Base-by-base conservation (phyloP, 1,284 basidiomycete species). In the Leccinum griseonigrum region DNA sequence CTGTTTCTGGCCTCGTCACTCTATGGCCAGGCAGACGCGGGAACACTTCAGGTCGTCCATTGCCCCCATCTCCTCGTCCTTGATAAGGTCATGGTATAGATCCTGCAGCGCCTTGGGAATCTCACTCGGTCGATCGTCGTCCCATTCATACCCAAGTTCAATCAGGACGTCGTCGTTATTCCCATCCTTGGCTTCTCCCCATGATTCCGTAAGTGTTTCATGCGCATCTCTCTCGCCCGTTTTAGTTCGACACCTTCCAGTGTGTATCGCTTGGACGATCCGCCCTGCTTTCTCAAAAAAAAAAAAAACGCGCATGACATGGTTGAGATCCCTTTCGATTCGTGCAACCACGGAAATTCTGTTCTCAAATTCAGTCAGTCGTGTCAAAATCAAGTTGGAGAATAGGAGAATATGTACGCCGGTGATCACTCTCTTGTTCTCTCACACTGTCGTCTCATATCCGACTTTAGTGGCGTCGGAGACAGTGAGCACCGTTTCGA, bases 301-400 rank as follows among this genome's bases (percentile, higher is more conserved):
- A 26, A 60, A 10, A 65, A 67, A 48, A 70, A 66, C 1, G 63
- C 69, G 1, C 52, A 63, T 9, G 70, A 74, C 14, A 71, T 72
- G 71, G 32, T 72, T 2, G 71, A 74, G 52, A 61, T 64, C 1
- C 71, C 71, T 9, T 75, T 75, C 64, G 48, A 3, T 70, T 63
- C 31, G 70, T 72, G 11, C 55, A 70, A 53, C 48, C 31, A 72
- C 64, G 6, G 71, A 67, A 4, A 29, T 59, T 36, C 63, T 67
- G 0, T 72, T 74, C 7, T 62, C 64, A 10, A 57, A 74, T 54
- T 63, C 64, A 3, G 63, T 72, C 51, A 60, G 59, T 52, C 64
- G 65, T 9, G 43, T 59, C 38, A 61, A 4, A 48, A 61, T 16
- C 51, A 29, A 5, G 7, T 36, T 13, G 22, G 22, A 26, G 22